Conservation (phyloP, 1,139 yeast genomes). For the Kazachstania sp. region DNA sequence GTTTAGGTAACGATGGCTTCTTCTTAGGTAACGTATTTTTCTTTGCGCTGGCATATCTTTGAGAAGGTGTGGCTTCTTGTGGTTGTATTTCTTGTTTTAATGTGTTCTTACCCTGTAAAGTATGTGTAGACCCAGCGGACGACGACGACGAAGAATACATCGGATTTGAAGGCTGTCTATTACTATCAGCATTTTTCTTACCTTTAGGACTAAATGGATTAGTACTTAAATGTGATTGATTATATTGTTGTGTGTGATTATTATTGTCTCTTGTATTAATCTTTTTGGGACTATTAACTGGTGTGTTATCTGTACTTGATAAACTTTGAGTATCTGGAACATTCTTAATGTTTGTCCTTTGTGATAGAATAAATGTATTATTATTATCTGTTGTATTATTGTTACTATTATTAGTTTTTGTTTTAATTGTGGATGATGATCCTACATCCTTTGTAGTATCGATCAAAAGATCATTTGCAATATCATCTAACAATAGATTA, state of each 20-base stretch:
- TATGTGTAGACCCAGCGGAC: neutral
- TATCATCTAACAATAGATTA: constrained; percentile 15
- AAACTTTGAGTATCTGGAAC: constrained; percentile 28
- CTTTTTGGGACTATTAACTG: constrained; percentile 21
- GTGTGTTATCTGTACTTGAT: constrained; percentile 24
- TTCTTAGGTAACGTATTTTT: constrained; percentile 17
- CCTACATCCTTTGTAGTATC: neutral
- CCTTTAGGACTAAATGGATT: neutral
- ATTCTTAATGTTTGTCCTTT: constrained; percentile 20
- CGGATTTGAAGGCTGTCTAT: neutral
- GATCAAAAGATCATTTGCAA: constrained; percentile 12
- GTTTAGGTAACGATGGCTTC: constrained; percentile 27
- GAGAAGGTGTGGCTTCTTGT: neutral
- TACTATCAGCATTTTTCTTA: neutral
- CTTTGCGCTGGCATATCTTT: neutral
- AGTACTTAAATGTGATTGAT: neutral
- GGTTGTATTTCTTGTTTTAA: neutral
- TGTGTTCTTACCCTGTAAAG: neutral
- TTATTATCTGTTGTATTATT: neutral
- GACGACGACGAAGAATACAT: neutral
- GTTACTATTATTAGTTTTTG: neutral
- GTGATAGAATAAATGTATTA: constrained; percentile 11
- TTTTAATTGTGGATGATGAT: neutral
- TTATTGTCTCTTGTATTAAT: neutral
- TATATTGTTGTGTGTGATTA: neutral